These are phyloP conservation scores for Heliamphora pulchella DNA, from an alignment of 179 eudicot species.

Conservation along the genomic window DNA sequence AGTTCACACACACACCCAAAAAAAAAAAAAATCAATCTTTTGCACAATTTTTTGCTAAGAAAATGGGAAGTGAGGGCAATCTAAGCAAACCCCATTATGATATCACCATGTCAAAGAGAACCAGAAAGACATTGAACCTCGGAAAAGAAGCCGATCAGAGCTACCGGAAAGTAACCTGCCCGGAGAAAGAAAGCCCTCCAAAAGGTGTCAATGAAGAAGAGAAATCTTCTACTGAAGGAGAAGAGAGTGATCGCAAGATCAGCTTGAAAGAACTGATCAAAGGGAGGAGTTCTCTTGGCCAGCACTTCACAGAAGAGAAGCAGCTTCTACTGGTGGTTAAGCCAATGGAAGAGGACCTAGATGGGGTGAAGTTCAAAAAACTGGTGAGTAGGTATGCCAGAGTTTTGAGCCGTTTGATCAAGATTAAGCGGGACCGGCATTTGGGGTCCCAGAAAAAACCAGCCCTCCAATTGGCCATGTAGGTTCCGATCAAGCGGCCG, in stretches of 20 bases:
- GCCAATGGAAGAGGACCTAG: slow-evolving; percentile 17
- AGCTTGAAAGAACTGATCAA: slow-evolving; percentile 38
- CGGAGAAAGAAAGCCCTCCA: slow-evolving; percentile 9
- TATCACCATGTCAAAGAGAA: slow-evolving; percentile 39
- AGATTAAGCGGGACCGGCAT: slow-evolving; percentile 18
- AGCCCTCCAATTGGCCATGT: slow-evolving; percentile 8
- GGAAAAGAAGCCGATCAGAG: slow-evolving; percentile 7
- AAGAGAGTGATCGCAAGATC: slow-evolving; percentile 15
- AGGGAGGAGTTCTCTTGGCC: slow-evolving; percentile 24
- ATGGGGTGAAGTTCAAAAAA: slow-evolving; percentile 27
- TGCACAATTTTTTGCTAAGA: not conserved
- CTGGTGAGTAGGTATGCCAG: slow-evolving; percentile 26
- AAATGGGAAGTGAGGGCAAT: slow-evolving; percentile 32
- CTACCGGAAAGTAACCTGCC: not conserved
- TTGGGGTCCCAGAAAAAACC: slow-evolving; percentile 14
- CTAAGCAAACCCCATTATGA: slow-evolving; percentile 29
- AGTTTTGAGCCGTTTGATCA: slow-evolving; percentile 32
- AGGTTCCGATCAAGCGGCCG: slow-evolving; percentile 6
- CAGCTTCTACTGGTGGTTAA: slow-evolving; percentile 26
- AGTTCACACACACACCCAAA: too few relatives aligned
- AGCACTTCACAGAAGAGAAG: slow-evolving; percentile 34
- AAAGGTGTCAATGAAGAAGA: slow-evolving; percentile 8
- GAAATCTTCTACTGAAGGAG: not conserved
- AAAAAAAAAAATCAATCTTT: not conserved
- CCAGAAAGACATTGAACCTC: slow-evolving; percentile 27